Evolutionary conservation across 352 stramenopile species (phyloP), one percentile per base, ranked within the genome.

Genomic region (Phytopythium ostracodes): DNA sequence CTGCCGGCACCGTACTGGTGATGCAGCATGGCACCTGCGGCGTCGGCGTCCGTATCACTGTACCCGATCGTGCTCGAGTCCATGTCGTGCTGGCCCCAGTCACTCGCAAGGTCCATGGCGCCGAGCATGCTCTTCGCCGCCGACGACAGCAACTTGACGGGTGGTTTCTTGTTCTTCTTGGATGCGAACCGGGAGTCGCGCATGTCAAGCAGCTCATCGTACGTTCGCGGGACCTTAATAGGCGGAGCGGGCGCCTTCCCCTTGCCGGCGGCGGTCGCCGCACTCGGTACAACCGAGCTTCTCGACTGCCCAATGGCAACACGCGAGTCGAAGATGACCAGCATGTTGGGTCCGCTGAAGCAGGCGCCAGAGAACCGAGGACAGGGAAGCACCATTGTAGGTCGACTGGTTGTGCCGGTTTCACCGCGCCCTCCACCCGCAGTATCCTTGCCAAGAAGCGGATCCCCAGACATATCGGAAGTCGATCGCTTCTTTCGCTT

Each of bases 291-390:
- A 4, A 64, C 54, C 1, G 77, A 76, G 53, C 71, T 81, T 2
- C 81, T 69, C 1, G 75, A 82, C 62, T 93, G 86, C 22, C 82
- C 84, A 29, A 95, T 92, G 31, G 84, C 86, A 1, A 89, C 74
- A 0, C 84, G 84, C 24, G 87, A 94, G 57, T 96, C 87, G 54
- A 96, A 96, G 35, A 94, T 73, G 12, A 96, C 60, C 35, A 96
- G 70, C 72, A 91, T 85, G 50, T 96, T 96, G 29, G 87, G 87
- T 0, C 87, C 87, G 56, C 87, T 94, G 53, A 96, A 96, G 59
- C 71, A 84, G 24, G 79, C 87, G 18, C 87, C 84, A 4, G 80
- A 94, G 50, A 96, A 85, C 0, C 87, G 81, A 35, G 84, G 87
- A 58, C 85, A 94, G 9, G 87, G 87, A 31, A 92, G 65, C 42